phyloP scores from a whole-genome alignment of 768 basidiomycete genomes.

The Boletus huronensis region DNA sequence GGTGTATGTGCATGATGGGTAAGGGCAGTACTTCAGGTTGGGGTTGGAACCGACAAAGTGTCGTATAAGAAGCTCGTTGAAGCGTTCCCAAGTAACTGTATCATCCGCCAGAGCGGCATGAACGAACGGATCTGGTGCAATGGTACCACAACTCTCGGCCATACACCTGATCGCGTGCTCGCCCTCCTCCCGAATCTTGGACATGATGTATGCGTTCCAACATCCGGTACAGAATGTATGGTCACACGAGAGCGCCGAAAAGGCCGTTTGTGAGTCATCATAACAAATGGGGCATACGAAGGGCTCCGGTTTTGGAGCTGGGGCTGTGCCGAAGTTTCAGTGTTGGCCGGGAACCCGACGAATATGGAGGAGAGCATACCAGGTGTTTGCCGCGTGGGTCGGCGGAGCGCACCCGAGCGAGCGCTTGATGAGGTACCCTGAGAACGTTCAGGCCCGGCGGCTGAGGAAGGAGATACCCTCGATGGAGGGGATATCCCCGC shows the following conservation, averaged over 20 bases:
- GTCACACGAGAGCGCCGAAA: conserved; percentile 74
- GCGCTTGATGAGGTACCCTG: conserved; percentile 27
- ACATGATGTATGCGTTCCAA: conserved; percentile 75
- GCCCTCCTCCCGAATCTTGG: conserved; percentile 81
- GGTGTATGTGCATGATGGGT: conserved; percentile 92
- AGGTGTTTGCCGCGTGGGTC: conserved; percentile 29
- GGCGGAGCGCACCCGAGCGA: conserved; percentile 25
- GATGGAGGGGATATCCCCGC: conserved; percentile 62
- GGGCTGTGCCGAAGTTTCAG: conserved; percentile 11
- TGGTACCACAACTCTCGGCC: conserved; percentile 70
- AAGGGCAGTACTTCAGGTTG: conserved; percentile 91
- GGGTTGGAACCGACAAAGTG: conserved; percentile 85
- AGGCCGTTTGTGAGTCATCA: conserved; percentile 67
- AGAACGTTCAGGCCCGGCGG: conserved; percentile 32
- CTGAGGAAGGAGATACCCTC: conserved; percentile 20
- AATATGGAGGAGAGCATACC: conserved; percentile 8
- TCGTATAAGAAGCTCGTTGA: conserved; percentile 83
- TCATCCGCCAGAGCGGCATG: conserved; percentile 54
- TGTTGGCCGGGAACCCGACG: not conserved
- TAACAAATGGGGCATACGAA: conserved; percentile 96
- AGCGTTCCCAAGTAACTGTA: conserved; percentile 56
- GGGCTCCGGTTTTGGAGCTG: conserved; percentile 37
- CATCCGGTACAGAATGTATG: conserved; percentile 83
- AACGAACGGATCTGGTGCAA: conserved; percentile 64
- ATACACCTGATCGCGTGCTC: conserved; percentile 74